Conservation (phyloP, 2,329 filamentous ascomycete species). For the Cercospora zeina region DNA sequence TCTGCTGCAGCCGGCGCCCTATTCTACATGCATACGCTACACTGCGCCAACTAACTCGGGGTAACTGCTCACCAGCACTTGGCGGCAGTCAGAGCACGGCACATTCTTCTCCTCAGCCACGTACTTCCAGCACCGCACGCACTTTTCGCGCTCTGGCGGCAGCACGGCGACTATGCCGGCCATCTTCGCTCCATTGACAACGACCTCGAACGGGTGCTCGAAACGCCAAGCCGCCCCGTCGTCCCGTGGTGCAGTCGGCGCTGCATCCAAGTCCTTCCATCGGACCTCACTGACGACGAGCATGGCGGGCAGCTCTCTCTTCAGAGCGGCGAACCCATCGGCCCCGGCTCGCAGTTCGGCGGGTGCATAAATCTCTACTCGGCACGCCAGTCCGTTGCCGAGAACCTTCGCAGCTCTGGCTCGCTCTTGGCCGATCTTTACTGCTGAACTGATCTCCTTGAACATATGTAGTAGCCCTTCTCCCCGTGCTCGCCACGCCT, state of each 20-base stretch:
- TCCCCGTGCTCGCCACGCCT: conserved; percentile 44
- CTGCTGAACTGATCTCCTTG: conserved; percentile 58
- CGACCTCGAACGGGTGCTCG: conserved; percentile 45
- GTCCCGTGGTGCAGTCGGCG: conserved; percentile 18
- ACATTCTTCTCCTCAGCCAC: conserved; percentile 62
- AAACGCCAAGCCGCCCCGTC: conserved; percentile 47
- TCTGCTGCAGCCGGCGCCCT: not conserved
- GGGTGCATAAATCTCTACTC: conserved; percentile 56
- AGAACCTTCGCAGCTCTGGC: conserved; percentile 70
- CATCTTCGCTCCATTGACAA: conserved; percentile 24
- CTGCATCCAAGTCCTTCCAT: conserved; percentile 24
- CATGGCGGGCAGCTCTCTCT: conserved; percentile 42
- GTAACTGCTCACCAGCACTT: conserved; percentile 54
- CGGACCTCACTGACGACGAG: conserved; percentile 48
- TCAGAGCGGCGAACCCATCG: conserved; percentile 21
- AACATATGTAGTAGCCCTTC: conserved; percentile 47
- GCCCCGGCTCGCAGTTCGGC: conserved; percentile 14
- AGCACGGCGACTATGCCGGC: conserved; percentile 36
- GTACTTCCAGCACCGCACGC: conserved; percentile 86
- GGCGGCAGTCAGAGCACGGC: conserved; percentile 73
- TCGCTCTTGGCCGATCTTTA: conserved; percentile 74
- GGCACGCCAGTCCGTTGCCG: conserved; percentile 78
- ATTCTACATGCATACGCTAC: conserved; percentile 1
- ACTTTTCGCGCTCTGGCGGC: conserved; percentile 65
- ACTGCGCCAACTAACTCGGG: not conserved